Conservation (phyloP, 768 basidiomycete species). For the Leccinum variicolor region DNA sequence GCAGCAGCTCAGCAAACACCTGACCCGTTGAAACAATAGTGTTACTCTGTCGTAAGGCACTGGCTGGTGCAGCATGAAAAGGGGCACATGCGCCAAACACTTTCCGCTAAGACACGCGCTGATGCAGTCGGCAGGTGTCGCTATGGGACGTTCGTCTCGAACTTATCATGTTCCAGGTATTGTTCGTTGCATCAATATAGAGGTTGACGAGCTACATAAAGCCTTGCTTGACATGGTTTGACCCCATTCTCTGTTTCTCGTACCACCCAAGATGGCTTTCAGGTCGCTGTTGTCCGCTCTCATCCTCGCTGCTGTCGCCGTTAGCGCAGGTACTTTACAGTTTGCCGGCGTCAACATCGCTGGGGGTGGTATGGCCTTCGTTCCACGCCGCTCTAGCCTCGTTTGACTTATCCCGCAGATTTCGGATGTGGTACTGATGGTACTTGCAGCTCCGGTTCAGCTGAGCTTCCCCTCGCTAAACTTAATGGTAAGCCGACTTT, state of each 20-base stretch:
- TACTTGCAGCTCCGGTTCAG: constrained; percentile 35
- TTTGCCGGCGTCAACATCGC: constrained; percentile 51
- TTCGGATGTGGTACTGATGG: constrained; percentile 50
- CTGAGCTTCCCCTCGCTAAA: constrained; percentile 44
- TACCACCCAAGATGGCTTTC: constrained; percentile 14
- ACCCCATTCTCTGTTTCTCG: not conserved
- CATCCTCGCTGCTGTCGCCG: constrained; percentile 7
- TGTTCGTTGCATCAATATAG: constrained; percentile 4
- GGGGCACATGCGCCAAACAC: not conserved
- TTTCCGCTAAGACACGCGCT: not conserved
- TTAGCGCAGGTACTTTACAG: constrained; percentile 25
- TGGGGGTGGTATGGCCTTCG: constrained; percentile 38
- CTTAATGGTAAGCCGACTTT: constrained; percentile 34
- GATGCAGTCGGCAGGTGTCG: not conserved
- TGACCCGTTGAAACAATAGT: no score
- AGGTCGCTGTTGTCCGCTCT: constrained; percentile 14
- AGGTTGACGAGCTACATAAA: constrained; percentile 9
- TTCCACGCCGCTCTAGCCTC: not conserved
- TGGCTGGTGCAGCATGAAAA: not conserved
- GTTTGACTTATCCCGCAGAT: constrained; percentile 21
- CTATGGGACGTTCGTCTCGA: not conserved
- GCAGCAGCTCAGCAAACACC: not conserved
- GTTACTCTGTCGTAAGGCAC: not conserved
- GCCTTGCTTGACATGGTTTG: not conserved
- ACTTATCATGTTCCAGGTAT: not conserved